Evolutionary conservation across 495 filamentous ascomycete species (phyloP).

Genomic region (Achaetomiella virescens): DNA sequence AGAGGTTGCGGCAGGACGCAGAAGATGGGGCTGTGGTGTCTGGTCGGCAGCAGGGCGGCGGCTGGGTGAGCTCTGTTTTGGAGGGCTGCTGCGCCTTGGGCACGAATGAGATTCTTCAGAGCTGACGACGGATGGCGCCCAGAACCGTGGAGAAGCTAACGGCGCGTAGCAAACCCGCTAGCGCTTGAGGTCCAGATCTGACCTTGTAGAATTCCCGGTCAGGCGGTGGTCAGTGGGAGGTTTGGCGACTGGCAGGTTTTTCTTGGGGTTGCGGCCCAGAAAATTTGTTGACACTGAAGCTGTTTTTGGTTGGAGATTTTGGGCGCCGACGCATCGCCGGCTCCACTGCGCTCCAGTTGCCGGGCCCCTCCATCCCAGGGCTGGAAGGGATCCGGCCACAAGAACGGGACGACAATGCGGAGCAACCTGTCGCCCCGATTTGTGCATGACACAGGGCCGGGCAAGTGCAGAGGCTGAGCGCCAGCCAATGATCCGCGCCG

Average conservation of each 20-base stretch:
- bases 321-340: constrained; percentile 22
- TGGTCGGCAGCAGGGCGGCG: constrained; percentile 11
- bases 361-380: constrained; percentile 8
- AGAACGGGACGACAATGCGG: constrained; percentile 15
- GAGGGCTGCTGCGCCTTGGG: constrained; percentile 21
- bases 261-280: constrained; percentile 3
- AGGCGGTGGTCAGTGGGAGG: neutral
- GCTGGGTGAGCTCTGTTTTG: constrained; percentile 5
- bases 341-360: constrained; percentile 14
- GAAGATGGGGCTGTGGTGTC: constrained; percentile 13
- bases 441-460: constrained; percentile 16
- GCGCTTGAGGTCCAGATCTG: neutral
- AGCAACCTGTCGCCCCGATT: constrained; percentile 22
- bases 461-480: constrained; percentile 4
- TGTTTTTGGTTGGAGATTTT: constrained; percentile 23
- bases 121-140: constrained; percentile 18
- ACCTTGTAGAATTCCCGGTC: neutral
- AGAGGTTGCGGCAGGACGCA: constrained; percentile 12
- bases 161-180: constrained; percentile 3
- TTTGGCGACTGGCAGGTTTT: constrained; percentile 11
- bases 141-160: constrained; percentile 6
- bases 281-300: constrained; percentile 15
- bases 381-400: constrained; percentile 1
- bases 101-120: constrained; percentile 24
- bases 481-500: constrained; percentile 9